phyloP scores from a whole-genome alignment of 257 asterid species.

The Lithospermum erythrorhizon region DNA sequence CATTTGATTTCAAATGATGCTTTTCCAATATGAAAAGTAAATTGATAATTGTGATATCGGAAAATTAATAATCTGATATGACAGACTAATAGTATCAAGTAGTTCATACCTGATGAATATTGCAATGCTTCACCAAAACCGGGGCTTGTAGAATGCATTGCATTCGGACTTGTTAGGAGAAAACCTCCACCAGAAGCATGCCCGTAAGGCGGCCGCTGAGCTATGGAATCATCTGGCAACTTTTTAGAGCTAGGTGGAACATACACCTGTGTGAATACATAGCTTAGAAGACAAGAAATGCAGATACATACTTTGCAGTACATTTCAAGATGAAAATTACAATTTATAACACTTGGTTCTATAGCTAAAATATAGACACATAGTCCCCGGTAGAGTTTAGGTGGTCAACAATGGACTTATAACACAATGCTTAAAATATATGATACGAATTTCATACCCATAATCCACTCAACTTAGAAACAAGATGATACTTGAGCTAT shows the following conservation, averaged over 20 bases:
- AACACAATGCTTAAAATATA: too few species aligned
- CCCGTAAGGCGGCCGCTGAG: conserved; percentile 11
- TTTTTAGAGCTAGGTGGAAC: conserved; percentile 13
- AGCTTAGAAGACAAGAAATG: not conserved
- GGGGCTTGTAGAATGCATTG: conserved; percentile 18
- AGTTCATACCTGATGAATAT: conserved; percentile 7
- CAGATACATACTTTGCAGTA: not conserved
- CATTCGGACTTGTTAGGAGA: conserved; percentile 12
- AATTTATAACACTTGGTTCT: not conserved
- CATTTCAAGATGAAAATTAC: not conserved
- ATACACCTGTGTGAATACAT: conserved; percentile 11
- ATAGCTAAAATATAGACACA: too few species aligned
- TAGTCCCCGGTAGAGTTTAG: too few species aligned
- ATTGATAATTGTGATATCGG: not conserved
- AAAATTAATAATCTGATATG: conserved; percentile 16
- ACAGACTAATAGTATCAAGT: not conserved
- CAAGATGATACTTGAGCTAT: too few species aligned
- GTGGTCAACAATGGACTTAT: too few species aligned
- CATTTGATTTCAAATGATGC: not conserved
- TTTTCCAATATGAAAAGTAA: not conserved
- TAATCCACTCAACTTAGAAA: too few species aligned
- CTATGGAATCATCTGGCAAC: conserved; percentile 12
- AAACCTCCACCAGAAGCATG: conserved; percentile 15
- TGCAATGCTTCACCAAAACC: conserved; percentile 8
- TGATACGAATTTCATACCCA: too few species aligned